Evolutionary conservation across 2,329 filamentous ascomycete species (phyloP).

Genomic region (Pseudogymnoascus pannorum): DNA sequence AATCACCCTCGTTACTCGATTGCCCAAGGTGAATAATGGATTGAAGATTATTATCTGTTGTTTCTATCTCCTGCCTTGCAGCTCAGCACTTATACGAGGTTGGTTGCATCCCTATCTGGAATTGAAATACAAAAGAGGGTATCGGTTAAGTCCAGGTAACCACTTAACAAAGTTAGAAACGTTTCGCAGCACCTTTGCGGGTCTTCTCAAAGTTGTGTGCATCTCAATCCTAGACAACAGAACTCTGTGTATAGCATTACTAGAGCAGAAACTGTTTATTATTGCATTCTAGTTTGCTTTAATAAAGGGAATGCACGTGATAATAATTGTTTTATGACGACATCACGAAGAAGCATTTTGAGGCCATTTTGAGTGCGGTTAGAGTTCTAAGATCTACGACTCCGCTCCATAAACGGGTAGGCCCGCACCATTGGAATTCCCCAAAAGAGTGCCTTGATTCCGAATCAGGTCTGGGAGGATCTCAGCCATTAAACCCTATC

Average conservation of each 20-base stretch:
- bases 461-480: neutral
- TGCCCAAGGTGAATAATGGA: neutral
- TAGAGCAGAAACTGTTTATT: neutral
- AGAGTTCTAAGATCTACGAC: neutral
- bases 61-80: neutral
- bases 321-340: neutral
- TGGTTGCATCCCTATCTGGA: neutral
- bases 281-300: neutral
- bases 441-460: neutral
- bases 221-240: constrained; percentile 16
- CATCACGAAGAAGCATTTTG: neutral
- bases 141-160: neutral
- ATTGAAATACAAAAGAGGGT: neutral
- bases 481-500: neutral
- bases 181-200: neutral
- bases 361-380: neutral
- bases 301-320: neutral
- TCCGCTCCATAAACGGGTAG: neutral
- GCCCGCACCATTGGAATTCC: neutral
- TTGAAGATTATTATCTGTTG: neutral
- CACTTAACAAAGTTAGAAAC: neutral
- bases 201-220: neutral
- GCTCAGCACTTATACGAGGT: neutral
- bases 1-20: neutral
- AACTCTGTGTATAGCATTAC: neutral